phyloP scores from a whole-genome alignment of 495 filamentous ascomycete species.

The Halenospora varia region DNA sequence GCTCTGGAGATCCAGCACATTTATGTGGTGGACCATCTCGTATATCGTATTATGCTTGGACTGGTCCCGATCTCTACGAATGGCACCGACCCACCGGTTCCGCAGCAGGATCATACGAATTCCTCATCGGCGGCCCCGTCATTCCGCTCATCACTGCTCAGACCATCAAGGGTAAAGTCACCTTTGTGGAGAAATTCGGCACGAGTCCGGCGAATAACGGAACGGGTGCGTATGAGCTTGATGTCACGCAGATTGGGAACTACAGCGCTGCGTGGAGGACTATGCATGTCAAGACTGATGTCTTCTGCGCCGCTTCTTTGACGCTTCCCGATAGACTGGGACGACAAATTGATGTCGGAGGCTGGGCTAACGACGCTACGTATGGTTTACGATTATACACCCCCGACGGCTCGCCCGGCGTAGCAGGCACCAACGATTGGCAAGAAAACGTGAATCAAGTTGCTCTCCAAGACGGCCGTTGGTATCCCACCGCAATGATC shows the following conservation, averaged over 20 bases:
- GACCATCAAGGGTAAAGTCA: constrained; percentile 56
- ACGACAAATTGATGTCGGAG: constrained; percentile 58
- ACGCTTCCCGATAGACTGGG: constrained; percentile 58
- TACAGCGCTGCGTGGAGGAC: constrained; percentile 49
- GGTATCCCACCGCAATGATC: constrained; percentile 62
- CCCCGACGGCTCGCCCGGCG: constrained; percentile 54
- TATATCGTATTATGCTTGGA: constrained; percentile 43
- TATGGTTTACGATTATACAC: constrained; percentile 59
- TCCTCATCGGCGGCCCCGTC: constrained; percentile 53
- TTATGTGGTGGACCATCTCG: constrained; percentile 54
- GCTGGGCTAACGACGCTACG: constrained; percentile 57
- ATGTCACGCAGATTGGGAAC: constrained; percentile 41
- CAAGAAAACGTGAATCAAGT: constrained; percentile 54
- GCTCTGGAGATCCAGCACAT: constrained; percentile 45
- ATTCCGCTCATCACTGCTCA: constrained; percentile 58
- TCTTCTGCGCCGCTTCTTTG: constrained; percentile 58
- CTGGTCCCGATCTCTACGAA: constrained; percentile 33
- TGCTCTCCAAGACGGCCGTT: constrained; percentile 54
- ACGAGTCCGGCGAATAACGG: constrained; percentile 53
- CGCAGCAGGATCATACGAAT: constrained; percentile 50
- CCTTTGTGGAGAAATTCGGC: constrained; percentile 54
- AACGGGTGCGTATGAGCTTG: constrained; percentile 62
- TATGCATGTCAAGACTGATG: constrained; percentile 59
- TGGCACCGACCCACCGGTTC: constrained; percentile 51
- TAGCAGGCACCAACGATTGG: constrained; percentile 55